These are phyloP conservation scores for Aspergillus pseudonomiae DNA, from an alignment of 2,329 filamentous ascomycete genomes.

Conservation along the genomic window DNA sequence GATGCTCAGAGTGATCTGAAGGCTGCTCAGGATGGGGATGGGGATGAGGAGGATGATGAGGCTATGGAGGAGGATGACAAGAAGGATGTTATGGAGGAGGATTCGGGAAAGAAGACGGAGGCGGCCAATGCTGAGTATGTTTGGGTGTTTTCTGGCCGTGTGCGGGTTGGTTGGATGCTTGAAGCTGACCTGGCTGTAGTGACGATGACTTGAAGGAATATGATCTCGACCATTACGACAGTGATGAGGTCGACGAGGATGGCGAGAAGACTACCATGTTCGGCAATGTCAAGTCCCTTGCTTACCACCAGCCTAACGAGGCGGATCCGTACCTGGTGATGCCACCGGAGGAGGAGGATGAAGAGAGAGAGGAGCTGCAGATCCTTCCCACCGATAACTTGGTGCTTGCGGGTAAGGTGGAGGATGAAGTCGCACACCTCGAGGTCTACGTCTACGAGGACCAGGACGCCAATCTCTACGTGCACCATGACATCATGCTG, in stretches of 20 bases:
- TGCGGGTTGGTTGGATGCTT: not conserved
- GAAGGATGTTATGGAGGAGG: slow-evolving; percentile 27
- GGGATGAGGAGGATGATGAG: slow-evolving; percentile 46
- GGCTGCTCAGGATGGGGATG: slow-evolving; percentile 62
- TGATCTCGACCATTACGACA: slow-evolving; percentile 93
- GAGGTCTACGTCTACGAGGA: slow-evolving; percentile 99
- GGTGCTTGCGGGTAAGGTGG: slow-evolving; percentile 86
- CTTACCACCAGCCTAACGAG: slow-evolving; percentile 91
- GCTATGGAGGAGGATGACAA: slow-evolving; percentile 31
- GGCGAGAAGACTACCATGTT: slow-evolving; percentile 85
- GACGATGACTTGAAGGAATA: slow-evolving; percentile 92
- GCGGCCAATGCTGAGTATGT: slow-evolving; percentile 13
- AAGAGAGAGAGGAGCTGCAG: slow-evolving; percentile 91
- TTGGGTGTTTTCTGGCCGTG: not conserved
- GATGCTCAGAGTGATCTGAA: slow-evolving; percentile 87
- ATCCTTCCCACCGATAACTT: slow-evolving; percentile 92
- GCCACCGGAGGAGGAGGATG: slow-evolving; percentile 76
- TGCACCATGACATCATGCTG: slow-evolving; percentile 99
- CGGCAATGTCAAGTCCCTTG: slow-evolving; percentile 88
- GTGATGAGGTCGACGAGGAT: slow-evolving; percentile 70
- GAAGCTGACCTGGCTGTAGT: slow-evolving; percentile 29
- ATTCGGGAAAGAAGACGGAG: slow-evolving; percentile 26
- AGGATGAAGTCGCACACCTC: slow-evolving; percentile 94
- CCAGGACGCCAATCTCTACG: slow-evolving; percentile 91
- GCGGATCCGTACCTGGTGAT: slow-evolving; percentile 97